Conservation (phyloP, 2,329 filamentous ascomycete species). For the Aspergillus sp. region DNA sequence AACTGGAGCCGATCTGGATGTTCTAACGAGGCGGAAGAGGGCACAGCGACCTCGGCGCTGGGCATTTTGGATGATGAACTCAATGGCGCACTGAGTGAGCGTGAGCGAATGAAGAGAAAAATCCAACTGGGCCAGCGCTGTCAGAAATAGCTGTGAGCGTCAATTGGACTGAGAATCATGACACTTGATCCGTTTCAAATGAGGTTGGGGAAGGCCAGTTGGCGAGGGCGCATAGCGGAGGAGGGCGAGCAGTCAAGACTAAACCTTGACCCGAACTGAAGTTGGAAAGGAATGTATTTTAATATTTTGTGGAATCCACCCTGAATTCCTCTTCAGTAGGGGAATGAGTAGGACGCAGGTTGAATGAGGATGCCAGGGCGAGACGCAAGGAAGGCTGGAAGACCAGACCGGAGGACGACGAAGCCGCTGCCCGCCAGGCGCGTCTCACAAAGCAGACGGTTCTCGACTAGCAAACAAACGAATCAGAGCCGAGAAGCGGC, state of each 20-base stretch:
- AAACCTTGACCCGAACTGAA: conserved; percentile 1
- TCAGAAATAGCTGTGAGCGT: conserved; percentile 12
- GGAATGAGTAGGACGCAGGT: not conserved
- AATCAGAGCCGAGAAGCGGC: conserved; percentile 5
- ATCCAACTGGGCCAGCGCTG: not conserved
- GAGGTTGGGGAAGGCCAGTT: conserved; percentile 14
- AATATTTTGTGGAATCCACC: not conserved
- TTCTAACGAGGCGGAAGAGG: conserved; percentile 26
- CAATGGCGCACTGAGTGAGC: conserved; percentile 10
- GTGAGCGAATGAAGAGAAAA: conserved; percentile 7
- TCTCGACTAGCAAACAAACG: conserved; percentile 9
- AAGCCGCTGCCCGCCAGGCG: conserved; percentile 10
- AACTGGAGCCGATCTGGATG: conserved; percentile 31
- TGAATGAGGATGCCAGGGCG: conserved; percentile 2
- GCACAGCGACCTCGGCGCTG: conserved; percentile 27
- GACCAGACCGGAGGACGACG: conserved; percentile 8
- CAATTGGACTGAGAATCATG: conserved; percentile 16
- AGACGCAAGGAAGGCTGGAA: conserved; percentile 8
- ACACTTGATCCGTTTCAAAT: conserved; percentile 20
- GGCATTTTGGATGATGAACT: conserved; percentile 29
- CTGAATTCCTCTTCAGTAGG: not conserved
- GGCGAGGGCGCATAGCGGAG: conserved; percentile 17
- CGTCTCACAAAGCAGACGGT: conserved; percentile 15
- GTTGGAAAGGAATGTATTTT: not conserved
- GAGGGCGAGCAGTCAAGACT: conserved; percentile 1